phyloP scores from a whole-genome alignment of 2,329 filamentous ascomycete species.

The Calonectria pseudoturangicola region DNA sequence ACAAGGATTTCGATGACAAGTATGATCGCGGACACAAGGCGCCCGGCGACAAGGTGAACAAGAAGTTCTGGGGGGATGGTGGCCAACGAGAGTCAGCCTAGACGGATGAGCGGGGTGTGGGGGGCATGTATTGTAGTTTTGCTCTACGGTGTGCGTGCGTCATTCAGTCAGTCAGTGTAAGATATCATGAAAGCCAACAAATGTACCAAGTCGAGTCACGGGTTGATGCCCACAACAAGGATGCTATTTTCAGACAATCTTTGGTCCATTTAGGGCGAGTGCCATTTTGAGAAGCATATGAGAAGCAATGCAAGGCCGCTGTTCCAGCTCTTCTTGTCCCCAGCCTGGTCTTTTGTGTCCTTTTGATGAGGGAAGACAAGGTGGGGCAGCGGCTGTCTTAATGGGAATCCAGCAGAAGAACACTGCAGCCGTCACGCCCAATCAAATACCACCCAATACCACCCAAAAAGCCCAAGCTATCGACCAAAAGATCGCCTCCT shows the following conservation, averaged over 20 bases:
- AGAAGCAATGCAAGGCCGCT: not conserved
- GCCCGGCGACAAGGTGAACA: conserved; percentile 70
- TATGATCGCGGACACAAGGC: conserved; percentile 68
- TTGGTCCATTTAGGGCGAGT: not conserved
- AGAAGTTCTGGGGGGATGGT: conserved; percentile 69
- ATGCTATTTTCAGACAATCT: not conserved
- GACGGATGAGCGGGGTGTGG: conserved; percentile 12
- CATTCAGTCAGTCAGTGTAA: not conserved
- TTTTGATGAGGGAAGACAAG: not conserved
- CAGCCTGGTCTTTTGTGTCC: not conserved
- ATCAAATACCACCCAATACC: not conserved
- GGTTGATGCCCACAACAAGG: not conserved
- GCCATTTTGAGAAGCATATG: not conserved
- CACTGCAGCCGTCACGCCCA: not conserved
- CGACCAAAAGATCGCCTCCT: not conserved
- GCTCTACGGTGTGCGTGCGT: not conserved
- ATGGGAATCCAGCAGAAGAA: not conserved
- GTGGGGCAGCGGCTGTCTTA: not conserved
- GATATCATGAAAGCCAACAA: conserved; percentile 4
- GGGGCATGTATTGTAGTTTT: conserved; percentile 6
- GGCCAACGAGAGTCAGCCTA: conserved; percentile 24
- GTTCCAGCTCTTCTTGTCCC: too few relatives aligned
- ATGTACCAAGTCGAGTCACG: not conserved
- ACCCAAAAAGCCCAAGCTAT: not conserved
- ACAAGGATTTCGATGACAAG: conserved; percentile 73